Evolutionary conservation across 805 yeast genomes (phyloP), one percentile per base, ranked within the genome.

Genomic region (Yamadazyma philogaea): DNA sequence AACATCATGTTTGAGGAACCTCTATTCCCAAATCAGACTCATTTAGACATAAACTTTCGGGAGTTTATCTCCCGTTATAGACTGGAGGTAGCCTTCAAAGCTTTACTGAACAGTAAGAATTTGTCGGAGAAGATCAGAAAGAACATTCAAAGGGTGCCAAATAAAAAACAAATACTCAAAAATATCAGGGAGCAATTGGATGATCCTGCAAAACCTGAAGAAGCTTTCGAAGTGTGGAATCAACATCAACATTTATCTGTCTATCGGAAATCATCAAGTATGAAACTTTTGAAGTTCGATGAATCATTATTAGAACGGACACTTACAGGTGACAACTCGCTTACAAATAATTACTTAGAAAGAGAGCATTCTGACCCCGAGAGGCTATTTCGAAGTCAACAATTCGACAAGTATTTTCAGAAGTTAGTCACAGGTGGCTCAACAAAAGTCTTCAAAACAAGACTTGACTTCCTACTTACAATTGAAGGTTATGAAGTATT

Each of bases 171-270:
- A 8, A 12, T 39, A 14, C 18, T 32, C 7, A 26, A 39, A 26
- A 22, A n/a, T n/a, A 39, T 39, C 17, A 19, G 33, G n/a, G 37
- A 39, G 16, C 35, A 24, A 12, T 7, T 39, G 18, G 34, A 30
- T 10, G 32, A 41, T 31, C 44, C 44, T 7, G 6, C 30, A 22
- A 30, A 52, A 32, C 69, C 68, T 3, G 66, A 63, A 43, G 70
- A 64, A 24, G 54, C 67, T 0, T 66, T 45, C 39, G 70, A 66
- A 41, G 36, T 56, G 16, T 66, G 70, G 70, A 59, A 64, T 38
- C 45, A 52, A n/a, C 33, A 40, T 10, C 34, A 43, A 3, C 43
- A 55, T 31, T 32, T 54, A 30, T 17, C 16, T 30, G 32, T 30
- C 11, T 46, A 35, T 26, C 47, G 35, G 33, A 33, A 27, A 19